A percentile compares a stretch with the other conserved stretches of the same genome.
Conservation (phyloP, 768 basidiomycete species). For the Flagelloscypha sp. region DNA sequence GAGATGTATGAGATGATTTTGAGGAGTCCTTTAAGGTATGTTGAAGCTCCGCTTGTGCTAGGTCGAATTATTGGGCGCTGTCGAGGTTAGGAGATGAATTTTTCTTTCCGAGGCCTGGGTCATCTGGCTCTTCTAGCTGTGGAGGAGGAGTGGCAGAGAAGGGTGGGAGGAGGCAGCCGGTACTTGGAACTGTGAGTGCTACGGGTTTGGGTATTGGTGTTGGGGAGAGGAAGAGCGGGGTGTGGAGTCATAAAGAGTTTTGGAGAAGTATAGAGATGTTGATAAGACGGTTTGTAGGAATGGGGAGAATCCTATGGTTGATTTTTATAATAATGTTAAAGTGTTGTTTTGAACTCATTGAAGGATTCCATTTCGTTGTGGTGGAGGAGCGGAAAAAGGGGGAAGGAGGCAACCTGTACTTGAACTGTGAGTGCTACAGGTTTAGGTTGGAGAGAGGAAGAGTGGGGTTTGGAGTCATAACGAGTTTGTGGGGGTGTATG, state of each 20-base stretch:
- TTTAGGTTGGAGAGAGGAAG: conserved; percentile 75
- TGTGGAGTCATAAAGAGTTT: conserved; percentile 87
- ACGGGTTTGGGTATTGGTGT: conserved; percentile 76
- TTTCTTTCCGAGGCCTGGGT: conserved; percentile 48
- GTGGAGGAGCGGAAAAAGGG: too few relatives aligned
- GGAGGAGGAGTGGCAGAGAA: conserved; percentile 41
- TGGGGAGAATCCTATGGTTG: conserved; percentile 84
- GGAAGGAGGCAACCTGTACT: conserved; percentile 57
- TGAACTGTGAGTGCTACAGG: conserved; percentile 60
- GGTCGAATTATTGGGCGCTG: conserved; percentile 41
- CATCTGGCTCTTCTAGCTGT: too few relatives aligned
- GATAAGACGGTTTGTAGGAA: conserved; percentile 60
- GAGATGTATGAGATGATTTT: conserved; percentile 88
- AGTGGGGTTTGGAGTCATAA: conserved; percentile 81
- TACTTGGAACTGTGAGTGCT: conserved; percentile 65
- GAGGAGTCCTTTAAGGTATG: too few relatives aligned
- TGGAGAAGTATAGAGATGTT: conserved; percentile 77
- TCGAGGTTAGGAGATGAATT: conserved; percentile 61
- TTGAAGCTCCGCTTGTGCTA: conserved; percentile 19
- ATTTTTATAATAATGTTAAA: conserved; percentile 91
- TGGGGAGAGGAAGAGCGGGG: conserved; percentile 72
- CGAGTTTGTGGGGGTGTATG: conserved; percentile 85
- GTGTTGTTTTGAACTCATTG: conserved; percentile 80
- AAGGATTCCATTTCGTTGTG: conserved; percentile 66
- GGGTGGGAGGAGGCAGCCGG: conserved; percentile 47